These are phyloP conservation scores for Starmerella powellii DNA, from an alignment of 805 yeast genomes.

Conservation along the genomic window DNA sequence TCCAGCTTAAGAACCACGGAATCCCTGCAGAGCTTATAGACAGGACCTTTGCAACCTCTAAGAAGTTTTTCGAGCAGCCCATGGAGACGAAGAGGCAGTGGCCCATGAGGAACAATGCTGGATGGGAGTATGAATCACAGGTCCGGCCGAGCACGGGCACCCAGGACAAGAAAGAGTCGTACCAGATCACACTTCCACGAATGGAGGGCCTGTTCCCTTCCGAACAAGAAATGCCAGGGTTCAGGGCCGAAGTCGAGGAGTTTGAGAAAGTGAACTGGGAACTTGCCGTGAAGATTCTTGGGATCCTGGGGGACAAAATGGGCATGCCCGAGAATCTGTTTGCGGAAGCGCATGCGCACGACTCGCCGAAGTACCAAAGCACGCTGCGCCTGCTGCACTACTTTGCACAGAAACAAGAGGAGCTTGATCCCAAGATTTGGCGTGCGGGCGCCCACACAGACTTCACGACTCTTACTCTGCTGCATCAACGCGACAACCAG, in stretches of 20 bases:
- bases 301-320: slow-evolving; percentile 12
- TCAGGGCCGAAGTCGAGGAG: background rate
- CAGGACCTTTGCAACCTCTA: slow-evolving; percentile 10
- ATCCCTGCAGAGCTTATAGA: slow-evolving; percentile 9
- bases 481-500: slow-evolving; percentile 16
- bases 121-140: slow-evolving; percentile 16
- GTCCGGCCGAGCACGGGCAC: slow-evolving; percentile 19
- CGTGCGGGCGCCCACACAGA: slow-evolving; percentile 20
- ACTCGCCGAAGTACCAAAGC: slow-evolving; percentile 10
- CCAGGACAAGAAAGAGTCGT: slow-evolving; percentile 15
- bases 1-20: slow-evolving; percentile 16
- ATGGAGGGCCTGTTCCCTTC: slow-evolving; percentile 15
- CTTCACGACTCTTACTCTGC: slow-evolving; percentile 12
- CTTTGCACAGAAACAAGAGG: slow-evolving; percentile 5
- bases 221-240: slow-evolving; percentile 8
- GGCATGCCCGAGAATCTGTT: slow-evolving; percentile 9
- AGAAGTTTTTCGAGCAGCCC: slow-evolving; percentile 11
- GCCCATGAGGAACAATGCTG: slow-evolving; percentile 11
- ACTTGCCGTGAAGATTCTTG: slow-evolving; percentile 8
- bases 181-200: slow-evolving; percentile 14
- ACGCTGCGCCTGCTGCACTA: slow-evolving; percentile 18
- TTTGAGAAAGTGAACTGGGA: slow-evolving; percentile 12
- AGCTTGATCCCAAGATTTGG: slow-evolving; percentile 11
- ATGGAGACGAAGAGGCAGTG: slow-evolving; percentile 5
- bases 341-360: slow-evolving; percentile 7